A percentile compares a stretch with the other conserved stretches of the same genome.
phyloP scores from a whole-genome alignment of 2,329 filamentous ascomycete genomes.

The Neodidymelliopsis sp. region DNA sequence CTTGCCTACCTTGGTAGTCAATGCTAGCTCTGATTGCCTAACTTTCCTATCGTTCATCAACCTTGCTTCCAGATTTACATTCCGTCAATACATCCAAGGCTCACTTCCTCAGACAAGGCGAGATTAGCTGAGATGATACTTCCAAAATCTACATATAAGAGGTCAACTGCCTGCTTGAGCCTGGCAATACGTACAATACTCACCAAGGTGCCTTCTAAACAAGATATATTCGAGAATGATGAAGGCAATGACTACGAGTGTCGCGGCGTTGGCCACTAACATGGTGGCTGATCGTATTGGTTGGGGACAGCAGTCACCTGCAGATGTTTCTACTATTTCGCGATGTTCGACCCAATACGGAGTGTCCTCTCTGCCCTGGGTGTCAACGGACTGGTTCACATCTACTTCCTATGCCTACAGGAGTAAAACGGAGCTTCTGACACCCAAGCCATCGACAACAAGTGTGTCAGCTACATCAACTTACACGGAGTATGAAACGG shows the following conservation, averaged over 20 bases:
- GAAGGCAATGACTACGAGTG: slow-evolving; percentile 8
- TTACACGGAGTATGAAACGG: slow-evolving; percentile 9
- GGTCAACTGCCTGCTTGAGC: not conserved
- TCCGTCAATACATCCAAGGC: not conserved
- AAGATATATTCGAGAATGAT: not conserved
- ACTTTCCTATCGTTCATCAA: not conserved
- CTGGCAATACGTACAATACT: not conserved
- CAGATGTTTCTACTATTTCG: slow-evolving; percentile 6
- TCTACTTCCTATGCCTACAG: slow-evolving; percentile 16
- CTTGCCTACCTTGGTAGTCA: slow-evolving; percentile 5
- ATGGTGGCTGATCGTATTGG: slow-evolving; percentile 2
- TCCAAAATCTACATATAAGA: not conserved
- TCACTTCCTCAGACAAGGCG: not conserved
- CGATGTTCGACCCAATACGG: slow-evolving; percentile 13
- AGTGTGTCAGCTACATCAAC: slow-evolving; percentile 13
- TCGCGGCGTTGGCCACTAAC: slow-evolving; percentile 2
- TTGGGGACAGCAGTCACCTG: not conserved
- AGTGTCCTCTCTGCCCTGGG: slow-evolving; percentile 10
- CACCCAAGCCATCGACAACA: slow-evolving; percentile 15
- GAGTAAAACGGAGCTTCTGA: slow-evolving; percentile 11
- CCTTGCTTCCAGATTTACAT: slow-evolving; percentile 18
- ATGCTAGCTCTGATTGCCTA: not conserved
- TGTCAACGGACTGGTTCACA: slow-evolving; percentile 12
- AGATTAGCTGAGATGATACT: not conserved
- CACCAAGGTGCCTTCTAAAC: not conserved